phyloP scores from a whole-genome alignment of 192 early-diverging fungal genomes.

The Spizellomyces sp. region DNA sequence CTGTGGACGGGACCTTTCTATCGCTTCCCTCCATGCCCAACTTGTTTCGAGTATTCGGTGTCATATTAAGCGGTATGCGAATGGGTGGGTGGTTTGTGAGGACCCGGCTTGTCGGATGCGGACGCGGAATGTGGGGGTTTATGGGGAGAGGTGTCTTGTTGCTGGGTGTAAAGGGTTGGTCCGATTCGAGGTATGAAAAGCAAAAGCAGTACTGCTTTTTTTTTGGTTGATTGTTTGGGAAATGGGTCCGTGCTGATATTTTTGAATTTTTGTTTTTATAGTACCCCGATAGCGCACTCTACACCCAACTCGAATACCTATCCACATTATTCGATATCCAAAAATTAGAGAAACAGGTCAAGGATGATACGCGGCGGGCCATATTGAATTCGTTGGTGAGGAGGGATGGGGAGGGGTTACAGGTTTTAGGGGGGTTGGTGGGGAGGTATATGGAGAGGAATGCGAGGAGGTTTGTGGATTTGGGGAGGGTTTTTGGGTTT shows the following conservation, averaged over 20 bases:
- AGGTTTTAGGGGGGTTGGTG: constrained; percentile 50
- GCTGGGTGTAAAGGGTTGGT: constrained; percentile 59
- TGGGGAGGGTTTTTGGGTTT: constrained; percentile 35
- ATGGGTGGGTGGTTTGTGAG: constrained; percentile 78
- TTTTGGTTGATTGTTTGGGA: background rate
- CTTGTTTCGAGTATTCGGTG: constrained; percentile 64
- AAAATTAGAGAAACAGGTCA: background rate
- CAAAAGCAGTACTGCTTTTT: too few relatives aligned
- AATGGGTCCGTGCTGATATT: too few relatives aligned
- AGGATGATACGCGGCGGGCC: background rate
- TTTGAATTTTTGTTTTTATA: constrained; percentile 34
- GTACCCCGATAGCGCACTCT: constrained; percentile 76
- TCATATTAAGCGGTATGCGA: constrained; percentile 72
- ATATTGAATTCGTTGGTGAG: background rate
- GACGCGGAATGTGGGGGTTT: constrained; percentile 71
- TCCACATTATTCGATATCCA: constrained; percentile 68
- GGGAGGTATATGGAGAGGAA: constrained; percentile 73
- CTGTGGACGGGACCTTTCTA: constrained; percentile 52
- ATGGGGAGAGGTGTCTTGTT: constrained; percentile 67
- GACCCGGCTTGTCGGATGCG: constrained; percentile 66
- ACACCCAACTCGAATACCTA: constrained; percentile 83
- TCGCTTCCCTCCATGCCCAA: constrained; percentile 62
- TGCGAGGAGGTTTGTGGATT: constrained; percentile 73
- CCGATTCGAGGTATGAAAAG: constrained; percentile 58
- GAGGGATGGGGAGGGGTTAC: constrained; percentile 45